Base-by-base conservation (phyloP, 257 asterid genomes). In the Plectranthus barbatus region DNA sequence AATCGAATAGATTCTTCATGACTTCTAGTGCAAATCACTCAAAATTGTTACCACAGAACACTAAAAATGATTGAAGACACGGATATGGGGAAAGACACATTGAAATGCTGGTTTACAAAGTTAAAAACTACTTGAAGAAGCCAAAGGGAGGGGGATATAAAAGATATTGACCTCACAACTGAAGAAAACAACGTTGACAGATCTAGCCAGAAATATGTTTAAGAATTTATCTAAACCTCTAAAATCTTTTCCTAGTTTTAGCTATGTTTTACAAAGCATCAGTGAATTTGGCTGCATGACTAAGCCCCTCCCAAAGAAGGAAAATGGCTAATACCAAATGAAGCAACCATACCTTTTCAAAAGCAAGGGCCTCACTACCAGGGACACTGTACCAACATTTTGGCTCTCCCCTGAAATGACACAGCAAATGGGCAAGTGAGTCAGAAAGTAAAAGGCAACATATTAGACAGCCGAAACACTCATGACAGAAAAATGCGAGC, bases 351-450 rank as follows among this genome's bases (percentile, higher is more conserved):
- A 91, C 98, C 98, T 88, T 85, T 70, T 91, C 98, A 80, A 91
- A 91, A 64, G 96, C 92, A 54, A 61, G 67, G 49, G 95, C 92
- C 54, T 88, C 88, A 70, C 76, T 76, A 58, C 95, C 98, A 14
- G 98, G 98, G 65, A 91, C 96, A 61, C 98, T 91, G 76, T 91
- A 91, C 98, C 98, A 91, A 70, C 95, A 86, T 74, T 91, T 91
- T 62, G 98, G 95, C 81, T 91, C 96, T 62, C 96, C 98, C 98
- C 96, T 91, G 81, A 69, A 80, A 81, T 60, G 26, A 57, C 44
- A 33, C 18, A 24, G 53, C 13, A 10, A 42, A 68, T 12, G 41
- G 55, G 60, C 11, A 56, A 75, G 49, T 49, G 62, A 49, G 33
- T 29, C 65, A 49, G n/a, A 46, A 59, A 47, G 67, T 26, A 45